Base-by-base conservation (phyloP, 192 early-diverging fungal species). In the Linnemannia elongata region DNA sequence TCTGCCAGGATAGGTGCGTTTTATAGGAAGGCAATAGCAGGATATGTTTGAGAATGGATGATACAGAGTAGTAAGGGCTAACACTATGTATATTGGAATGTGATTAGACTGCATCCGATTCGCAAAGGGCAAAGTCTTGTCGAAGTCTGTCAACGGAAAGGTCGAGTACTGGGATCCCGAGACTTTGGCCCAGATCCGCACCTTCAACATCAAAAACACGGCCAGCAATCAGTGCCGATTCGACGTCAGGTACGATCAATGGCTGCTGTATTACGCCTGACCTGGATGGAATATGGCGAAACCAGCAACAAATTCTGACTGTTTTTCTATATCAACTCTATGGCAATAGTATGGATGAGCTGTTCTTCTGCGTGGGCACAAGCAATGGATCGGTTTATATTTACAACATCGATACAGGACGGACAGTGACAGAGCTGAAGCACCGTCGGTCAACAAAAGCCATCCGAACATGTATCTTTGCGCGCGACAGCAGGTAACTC, bases 401-500 rank as follows among this genome's bases (percentile, higher is more conserved):
- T 1, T 97, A 93, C 81, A 92, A 92, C 77, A 88, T 97, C n/a
- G 84, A 91, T 3, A 94, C 81, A 35, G 96, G 96, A 39, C 93
- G 91, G 79, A 36, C 90, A 0, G 78, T 96, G 4, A 80, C 93
- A 24, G 93, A 93, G 69, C 87, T 97, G 47, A 89, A 83, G 24
- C 96, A 97, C 79, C 93, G 94, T 77, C 89, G 96, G 52, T 95
- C 95, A 9, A 95, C 93, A 44, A 95, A 95, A 63, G 92, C 96
- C 2, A 93, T 97, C 17, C 92, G 92, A n/a, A 94, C 94, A 78
- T 96, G 95, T 81, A 91, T 91, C 63, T 97, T 97, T 89, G 90
- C 96, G 0, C 81, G 93, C 44, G 94, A 97, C 87, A 93, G 93
- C 82, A 91, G 94, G 94, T 94, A 91, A 81, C 82, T 36, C 2